phyloP scores from a whole-genome alignment of 148 eudicot species.

The Salicornia ramosissima region DNA sequence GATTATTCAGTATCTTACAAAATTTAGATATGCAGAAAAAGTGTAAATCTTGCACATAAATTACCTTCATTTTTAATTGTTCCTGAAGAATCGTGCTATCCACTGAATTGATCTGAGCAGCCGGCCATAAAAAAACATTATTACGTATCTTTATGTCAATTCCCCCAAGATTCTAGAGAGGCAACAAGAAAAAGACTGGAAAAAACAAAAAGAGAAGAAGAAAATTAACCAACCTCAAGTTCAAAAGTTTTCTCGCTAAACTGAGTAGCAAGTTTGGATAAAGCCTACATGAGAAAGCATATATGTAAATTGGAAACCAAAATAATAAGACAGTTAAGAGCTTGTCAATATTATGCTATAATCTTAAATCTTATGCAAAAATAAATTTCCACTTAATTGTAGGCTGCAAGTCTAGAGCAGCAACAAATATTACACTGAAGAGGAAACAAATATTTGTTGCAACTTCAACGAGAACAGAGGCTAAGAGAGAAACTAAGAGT shows the following conservation, averaged over 20 bases:
- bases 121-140: not conserved
- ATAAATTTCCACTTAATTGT: not conserved
- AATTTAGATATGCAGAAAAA: not conserved
- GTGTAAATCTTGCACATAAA: not conserved
- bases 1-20: conserved; percentile 8
- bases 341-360: not conserved
- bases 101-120: conserved; percentile 49
- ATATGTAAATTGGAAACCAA: not conserved
- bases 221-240: conserved; percentile 20
- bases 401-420: not conserved
- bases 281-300: conserved; percentile 18
- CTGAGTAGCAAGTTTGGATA: conserved; percentile 19
- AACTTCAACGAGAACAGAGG: too few species aligned
- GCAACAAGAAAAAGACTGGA: not conserved
- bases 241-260: conserved; percentile 18
- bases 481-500: too few species aligned
- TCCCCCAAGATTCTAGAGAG: not conserved
- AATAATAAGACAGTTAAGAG: not conserved
- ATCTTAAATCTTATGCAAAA: not conserved
- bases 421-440: not conserved
- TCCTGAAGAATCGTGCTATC: conserved; percentile 66
- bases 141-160: not conserved
- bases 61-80: conserved; percentile 57
- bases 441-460: too few species aligned
- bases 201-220: not conserved